A percentile compares a stretch with the other conserved stretches of the same genome.
These are phyloP conservation scores for Cyberlindnera saturnus DNA, from an alignment of 805 yeast species.

Conservation along the genomic window DNA sequence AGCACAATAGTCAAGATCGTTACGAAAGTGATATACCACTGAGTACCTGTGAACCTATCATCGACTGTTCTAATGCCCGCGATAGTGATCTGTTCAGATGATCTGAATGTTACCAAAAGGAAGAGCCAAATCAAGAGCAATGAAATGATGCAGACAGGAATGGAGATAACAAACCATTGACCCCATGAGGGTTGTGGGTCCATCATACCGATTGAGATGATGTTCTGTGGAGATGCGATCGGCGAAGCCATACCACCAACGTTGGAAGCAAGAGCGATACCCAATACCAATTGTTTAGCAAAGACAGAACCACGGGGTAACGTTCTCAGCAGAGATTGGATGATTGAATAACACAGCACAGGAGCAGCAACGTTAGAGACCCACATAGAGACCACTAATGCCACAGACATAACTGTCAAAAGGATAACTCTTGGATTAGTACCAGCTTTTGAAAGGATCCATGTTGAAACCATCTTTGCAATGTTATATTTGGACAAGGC, in stretches of 20 bases:
- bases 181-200: slow-evolving; percentile 81
- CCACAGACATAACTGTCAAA: slow-evolving; percentile 77
- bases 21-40: slow-evolving; percentile 67
- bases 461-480: slow-evolving; percentile 80
- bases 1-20: slow-evolving; percentile 67
- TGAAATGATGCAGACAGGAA: slow-evolving; percentile 69
- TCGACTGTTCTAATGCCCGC: slow-evolving; percentile 46
- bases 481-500: slow-evolving; percentile 87
- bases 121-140: slow-evolving; percentile 68
- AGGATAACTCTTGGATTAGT: slow-evolving; percentile 75
- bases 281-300: slow-evolving; percentile 78
- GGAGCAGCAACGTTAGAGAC: slow-evolving; percentile 97
- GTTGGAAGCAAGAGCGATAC: slow-evolving; percentile 89
- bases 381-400: slow-evolving; percentile 88
- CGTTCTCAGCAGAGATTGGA: slow-evolving; percentile 84
- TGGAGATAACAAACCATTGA: slow-evolving; percentile 84
- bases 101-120: slow-evolving; percentile 57
- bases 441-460: slow-evolving; percentile 77
- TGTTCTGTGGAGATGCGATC: slow-evolving; percentile 94
- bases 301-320: slow-evolving; percentile 73
- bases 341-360: slow-evolving; percentile 82
- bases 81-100: slow-evolving; percentile 39
- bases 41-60: slow-evolving; percentile 66
- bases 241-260: slow-evolving; percentile 98
- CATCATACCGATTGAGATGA: slow-evolving; percentile 86